phyloP scores from a whole-genome alignment of 805 yeast genomes.

The Dipodascus albidus region DNA sequence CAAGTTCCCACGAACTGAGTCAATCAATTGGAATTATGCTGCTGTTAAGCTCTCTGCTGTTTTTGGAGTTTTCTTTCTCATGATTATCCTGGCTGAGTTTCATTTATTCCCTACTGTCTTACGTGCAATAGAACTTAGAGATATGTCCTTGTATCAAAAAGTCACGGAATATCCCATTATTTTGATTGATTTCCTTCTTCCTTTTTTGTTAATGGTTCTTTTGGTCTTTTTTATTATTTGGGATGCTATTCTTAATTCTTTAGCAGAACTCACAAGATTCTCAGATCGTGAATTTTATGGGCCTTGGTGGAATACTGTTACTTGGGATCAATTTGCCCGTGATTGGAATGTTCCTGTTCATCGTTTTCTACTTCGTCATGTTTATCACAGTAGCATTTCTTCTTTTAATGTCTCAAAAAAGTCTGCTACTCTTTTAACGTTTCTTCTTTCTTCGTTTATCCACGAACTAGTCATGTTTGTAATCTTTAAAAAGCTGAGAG shows the following conservation, averaged over 20 bases:
- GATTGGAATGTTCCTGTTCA: constrained; percentile 96
- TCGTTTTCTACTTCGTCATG: constrained; percentile 79
- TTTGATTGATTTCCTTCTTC: constrained; percentile 64
- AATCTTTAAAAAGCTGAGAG: constrained; percentile 67
- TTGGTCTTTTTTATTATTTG: constrained; percentile 82
- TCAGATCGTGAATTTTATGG: constrained; percentile 92
- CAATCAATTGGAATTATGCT: constrained; percentile 60
- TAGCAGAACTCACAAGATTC: constrained; percentile 79
- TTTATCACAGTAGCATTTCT: constrained; percentile 81
- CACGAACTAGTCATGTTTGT: constrained; percentile 93
- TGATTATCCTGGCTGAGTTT: constrained; percentile 72
- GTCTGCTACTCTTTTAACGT: constrained; percentile 54
- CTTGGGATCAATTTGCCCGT: constrained; percentile 89
- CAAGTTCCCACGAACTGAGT: constrained; percentile 65
- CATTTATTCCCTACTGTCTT: constrained; percentile 63
- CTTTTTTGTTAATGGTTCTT: constrained; percentile 64
- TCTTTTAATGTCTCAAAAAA: constrained; percentile 52
- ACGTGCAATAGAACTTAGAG: constrained; percentile 43
- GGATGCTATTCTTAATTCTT: constrained; percentile 84
- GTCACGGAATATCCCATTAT: constrained; percentile 42
- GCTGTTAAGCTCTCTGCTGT: constrained; percentile 62
- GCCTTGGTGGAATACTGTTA: constrained; percentile 94
- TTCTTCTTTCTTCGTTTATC: constrained; percentile 59
- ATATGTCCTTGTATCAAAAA: constrained; percentile 36
- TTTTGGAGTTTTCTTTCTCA: constrained; percentile 74